phyloP scores from a whole-genome alignment of 345 rosid species.

The Cardamine chenopodiifolia region DNA sequence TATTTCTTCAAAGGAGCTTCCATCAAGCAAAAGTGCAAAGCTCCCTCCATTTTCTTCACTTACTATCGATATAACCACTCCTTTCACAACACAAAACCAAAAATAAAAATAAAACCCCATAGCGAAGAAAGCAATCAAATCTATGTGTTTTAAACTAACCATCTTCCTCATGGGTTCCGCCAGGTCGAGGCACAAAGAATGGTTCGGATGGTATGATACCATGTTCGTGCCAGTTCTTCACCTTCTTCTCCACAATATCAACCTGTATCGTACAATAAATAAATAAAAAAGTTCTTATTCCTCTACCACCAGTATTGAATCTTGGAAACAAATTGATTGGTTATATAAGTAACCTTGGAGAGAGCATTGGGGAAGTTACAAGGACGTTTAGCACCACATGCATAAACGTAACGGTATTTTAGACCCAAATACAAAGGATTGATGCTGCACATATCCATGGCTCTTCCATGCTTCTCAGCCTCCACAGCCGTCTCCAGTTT shows the following conservation, averaged over 20 bases:
- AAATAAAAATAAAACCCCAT: too few species aligned
- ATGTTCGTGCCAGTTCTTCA: slow-evolving; percentile 79
- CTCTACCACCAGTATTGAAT: not conserved
- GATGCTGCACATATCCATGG: slow-evolving; percentile 96
- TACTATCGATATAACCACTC: slow-evolving; percentile 81
- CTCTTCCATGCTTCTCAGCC: slow-evolving; percentile 90
- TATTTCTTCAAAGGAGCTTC: slow-evolving; percentile 80
- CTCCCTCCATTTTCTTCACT: slow-evolving; percentile 85
- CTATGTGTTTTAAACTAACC: slow-evolving; percentile 51
- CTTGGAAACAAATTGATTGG: not conserved
- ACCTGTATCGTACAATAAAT: slow-evolving; percentile 50
- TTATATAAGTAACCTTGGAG: slow-evolving; percentile 60
- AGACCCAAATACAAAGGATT: slow-evolving; percentile 74
- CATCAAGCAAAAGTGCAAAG: slow-evolving; percentile 77
- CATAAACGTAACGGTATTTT: slow-evolving; percentile 82
- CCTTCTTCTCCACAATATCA: slow-evolving; percentile 70
- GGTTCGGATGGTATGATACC: slow-evolving; percentile 95
- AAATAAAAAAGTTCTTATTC: not conserved
- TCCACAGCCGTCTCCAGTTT: slow-evolving; percentile 76
- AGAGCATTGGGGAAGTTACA: slow-evolving; percentile 96
- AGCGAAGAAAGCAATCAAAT: not conserved
- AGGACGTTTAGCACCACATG: slow-evolving; percentile 93
- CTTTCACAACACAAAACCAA: slow-evolving; percentile 43
- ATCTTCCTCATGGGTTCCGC: slow-evolving; percentile 84
- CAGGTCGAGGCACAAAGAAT: slow-evolving; percentile 84